These are phyloP conservation scores for Goffeauzyma gilvescens DNA, from an alignment of 768 basidiomycete species.

Conservation along the genomic window DNA sequence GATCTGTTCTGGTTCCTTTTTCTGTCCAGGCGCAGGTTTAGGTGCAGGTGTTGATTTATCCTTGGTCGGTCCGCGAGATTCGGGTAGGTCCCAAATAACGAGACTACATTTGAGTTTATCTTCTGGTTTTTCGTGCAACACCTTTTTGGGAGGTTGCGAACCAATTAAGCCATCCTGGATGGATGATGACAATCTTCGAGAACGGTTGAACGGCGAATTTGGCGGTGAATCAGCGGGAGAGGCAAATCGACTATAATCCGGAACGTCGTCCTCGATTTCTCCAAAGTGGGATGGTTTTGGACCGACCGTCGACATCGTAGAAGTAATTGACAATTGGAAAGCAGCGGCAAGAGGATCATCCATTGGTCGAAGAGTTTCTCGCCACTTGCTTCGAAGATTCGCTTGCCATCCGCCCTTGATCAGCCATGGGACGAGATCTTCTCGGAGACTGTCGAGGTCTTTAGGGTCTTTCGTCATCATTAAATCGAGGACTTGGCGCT, in stretches of 20 bases:
- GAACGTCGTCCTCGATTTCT: constrained; percentile 20
- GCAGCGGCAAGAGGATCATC: constrained; percentile 1
- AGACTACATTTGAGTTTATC: constrained; percentile 18
- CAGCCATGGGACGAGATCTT: constrained; percentile 83
- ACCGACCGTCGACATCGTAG: constrained; percentile 34
- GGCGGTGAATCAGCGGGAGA: no score
- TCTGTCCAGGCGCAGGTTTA: constrained; percentile 13
- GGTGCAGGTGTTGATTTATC: no score
- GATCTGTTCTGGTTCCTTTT: constrained; percentile 4
- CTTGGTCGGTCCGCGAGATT: not conserved
- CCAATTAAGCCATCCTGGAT: no score
- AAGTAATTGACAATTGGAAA: not conserved
- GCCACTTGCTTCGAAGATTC: constrained; percentile 23
- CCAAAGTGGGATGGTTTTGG: constrained; percentile 12
- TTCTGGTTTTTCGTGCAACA: not conserved
- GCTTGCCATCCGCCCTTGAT: constrained; percentile 58
- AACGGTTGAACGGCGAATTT: no score
- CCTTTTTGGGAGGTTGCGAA: no score
- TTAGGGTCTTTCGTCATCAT: constrained; percentile 43
- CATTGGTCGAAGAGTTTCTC: constrained; percentile 4
- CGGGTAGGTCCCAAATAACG: constrained; percentile 15
- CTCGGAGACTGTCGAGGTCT: constrained; percentile 60
- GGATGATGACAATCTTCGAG: no score
- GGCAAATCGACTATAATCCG: no score
- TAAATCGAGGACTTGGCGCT: constrained; percentile 50